phyloP scores from a whole-genome alignment of 2,329 filamentous ascomycete species.

The Trichoderma guizhouense region DNA sequence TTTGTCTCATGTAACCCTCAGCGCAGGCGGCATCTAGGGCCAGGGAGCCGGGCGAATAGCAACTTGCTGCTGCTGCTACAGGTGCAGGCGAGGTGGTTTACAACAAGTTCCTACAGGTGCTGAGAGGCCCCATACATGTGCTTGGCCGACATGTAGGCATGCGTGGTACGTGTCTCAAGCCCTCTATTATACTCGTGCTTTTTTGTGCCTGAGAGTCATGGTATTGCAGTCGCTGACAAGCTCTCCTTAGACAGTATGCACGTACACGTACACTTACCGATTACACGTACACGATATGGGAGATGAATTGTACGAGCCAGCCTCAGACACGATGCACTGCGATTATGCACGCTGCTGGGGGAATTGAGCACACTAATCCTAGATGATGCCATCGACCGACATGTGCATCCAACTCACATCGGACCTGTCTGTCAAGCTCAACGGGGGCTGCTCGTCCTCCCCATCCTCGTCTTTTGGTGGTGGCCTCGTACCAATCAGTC shows the following conservation, averaged over 20 bases:
- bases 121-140: background rate
- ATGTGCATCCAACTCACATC: slow-evolving; percentile 7
- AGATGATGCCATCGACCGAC: slow-evolving; percentile 13
- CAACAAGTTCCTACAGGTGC: background rate
- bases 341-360: background rate
- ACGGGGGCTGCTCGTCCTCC: background rate
- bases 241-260: background rate
- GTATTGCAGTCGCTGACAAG: slow-evolving; percentile 6
- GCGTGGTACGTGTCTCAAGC: background rate
- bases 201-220: background rate
- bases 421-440: background rate
- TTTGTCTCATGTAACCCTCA: slow-evolving; percentile 10
- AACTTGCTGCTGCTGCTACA: background rate
- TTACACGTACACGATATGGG: too few species aligned
- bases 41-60: slow-evolving; percentile 1
- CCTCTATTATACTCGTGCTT: background rate
- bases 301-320: background rate
- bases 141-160: background rate
- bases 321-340: background rate
- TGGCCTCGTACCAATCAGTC: slow-evolving; percentile 13
- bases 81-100: background rate
- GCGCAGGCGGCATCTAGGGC: slow-evolving; percentile 2
- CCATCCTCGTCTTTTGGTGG: background rate
- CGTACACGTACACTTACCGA: background rate
- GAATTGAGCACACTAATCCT: background rate